These are phyloP conservation scores for Stagonosporopsis rhizophila DNA, from an alignment of 2,329 filamentous ascomycete genomes.

Conservation along the genomic window DNA sequence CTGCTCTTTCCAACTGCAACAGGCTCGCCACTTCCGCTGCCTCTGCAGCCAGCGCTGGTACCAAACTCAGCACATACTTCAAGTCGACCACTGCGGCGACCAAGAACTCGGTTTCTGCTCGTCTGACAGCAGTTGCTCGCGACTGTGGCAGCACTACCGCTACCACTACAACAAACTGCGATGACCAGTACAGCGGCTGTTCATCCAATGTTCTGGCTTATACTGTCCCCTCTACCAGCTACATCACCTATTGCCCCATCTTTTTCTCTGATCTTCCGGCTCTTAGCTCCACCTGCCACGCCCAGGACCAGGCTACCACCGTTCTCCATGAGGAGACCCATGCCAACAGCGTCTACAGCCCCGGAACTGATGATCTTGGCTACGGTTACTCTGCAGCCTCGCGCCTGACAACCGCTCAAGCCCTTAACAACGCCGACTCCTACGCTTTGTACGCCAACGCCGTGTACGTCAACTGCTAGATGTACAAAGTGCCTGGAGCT, in stretches of 20 bases:
- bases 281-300: constrained; percentile 62
- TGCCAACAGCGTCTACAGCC: constrained; percentile 59
- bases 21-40: constrained; percentile 62
- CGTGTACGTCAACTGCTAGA: constrained; percentile 36
- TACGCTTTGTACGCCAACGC: constrained; percentile 63
- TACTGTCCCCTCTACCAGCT: constrained; percentile 61
- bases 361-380: constrained; percentile 63
- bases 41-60: constrained; percentile 54
- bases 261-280: constrained; percentile 65
- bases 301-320: constrained; percentile 70
- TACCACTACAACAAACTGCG: constrained; percentile 64
- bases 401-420: constrained; percentile 57
- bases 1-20: constrained; percentile 63
- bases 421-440: constrained; percentile 70
- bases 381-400: constrained; percentile 63
- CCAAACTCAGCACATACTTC: constrained; percentile 68
- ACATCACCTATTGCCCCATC: constrained; percentile 68
- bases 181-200: constrained; percentile 64
- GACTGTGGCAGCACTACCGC: constrained; percentile 64
- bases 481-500: background rate
- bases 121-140: constrained; percentile 53
- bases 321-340: constrained; percentile 72
- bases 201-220: constrained; percentile 62
- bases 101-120: constrained; percentile 43
- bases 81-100: constrained; percentile 61